A percentile compares a stretch with the other conserved stretches of the same genome.
phyloP scores from a whole-genome alignment of 2,329 filamentous ascomycete genomes.

The Fusarium sp. region DNA sequence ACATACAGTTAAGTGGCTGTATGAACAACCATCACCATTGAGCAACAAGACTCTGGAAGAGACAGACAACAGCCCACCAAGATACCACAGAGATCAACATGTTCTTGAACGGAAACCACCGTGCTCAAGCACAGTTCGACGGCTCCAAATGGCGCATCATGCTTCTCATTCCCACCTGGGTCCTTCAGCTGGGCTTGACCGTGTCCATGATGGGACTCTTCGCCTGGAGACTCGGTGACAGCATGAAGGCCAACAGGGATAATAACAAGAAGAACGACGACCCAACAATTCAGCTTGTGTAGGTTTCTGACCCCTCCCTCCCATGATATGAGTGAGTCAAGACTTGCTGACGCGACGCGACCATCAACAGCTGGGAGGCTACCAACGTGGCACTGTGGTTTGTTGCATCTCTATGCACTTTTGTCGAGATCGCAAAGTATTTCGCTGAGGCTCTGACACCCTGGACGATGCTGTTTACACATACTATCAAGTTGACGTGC shows the following conservation, averaged over 20 bases:
- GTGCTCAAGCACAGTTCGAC: conserved; percentile 64
- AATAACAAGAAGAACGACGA: conserved; percentile 53
- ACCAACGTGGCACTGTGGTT: conserved; percentile 63
- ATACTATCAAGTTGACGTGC: conserved; percentile 62
- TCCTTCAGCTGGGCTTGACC: conserved; percentile 59
- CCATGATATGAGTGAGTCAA: neutral
- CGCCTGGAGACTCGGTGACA: conserved; percentile 62
- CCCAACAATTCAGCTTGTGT: conserved; percentile 63
- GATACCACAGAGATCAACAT: conserved; percentile 8
- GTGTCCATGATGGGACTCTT: conserved; percentile 63
- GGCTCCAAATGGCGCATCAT: conserved; percentile 62
- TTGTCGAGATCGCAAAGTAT: conserved; percentile 60
- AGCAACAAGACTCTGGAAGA: conserved; percentile 29
- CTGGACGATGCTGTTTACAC: conserved; percentile 63
- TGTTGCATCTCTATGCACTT: conserved; percentile 58
- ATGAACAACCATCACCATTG: conserved; percentile 31
- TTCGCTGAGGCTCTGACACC: conserved; percentile 64
- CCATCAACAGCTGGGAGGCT: conserved; percentile 61
- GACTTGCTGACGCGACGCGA: conserved; percentile 7
- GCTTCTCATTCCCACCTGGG: conserved; percentile 63
- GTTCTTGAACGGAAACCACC: conserved; percentile 54
- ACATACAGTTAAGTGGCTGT: conserved; percentile 5
- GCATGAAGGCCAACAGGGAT: conserved; percentile 57
- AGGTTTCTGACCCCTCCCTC: conserved; percentile 46
- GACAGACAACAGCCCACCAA: conserved; percentile 9